Base-by-base conservation (phyloP, 495 filamentous ascomycete genomes). In the Penicillium taxi region DNA sequence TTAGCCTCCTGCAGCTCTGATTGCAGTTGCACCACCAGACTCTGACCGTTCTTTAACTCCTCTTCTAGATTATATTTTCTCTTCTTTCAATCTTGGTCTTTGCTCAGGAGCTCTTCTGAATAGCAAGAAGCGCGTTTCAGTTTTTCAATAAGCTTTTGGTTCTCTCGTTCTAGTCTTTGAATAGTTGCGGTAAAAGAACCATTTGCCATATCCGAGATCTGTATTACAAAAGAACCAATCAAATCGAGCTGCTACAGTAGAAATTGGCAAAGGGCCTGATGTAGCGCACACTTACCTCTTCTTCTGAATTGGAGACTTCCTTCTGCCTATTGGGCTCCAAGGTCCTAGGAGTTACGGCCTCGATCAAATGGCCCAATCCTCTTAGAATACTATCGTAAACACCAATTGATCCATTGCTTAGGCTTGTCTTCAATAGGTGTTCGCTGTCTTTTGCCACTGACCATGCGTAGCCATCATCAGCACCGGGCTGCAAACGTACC, bases 401-500 rank as follows among this genome's bases (percentile, higher is more conserved):
- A 7, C 37, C 29, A 4, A 32, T 9, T 5, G 37, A 32, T 12
- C 21, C 27, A 18, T 22, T 7, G 26, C 26, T 30, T 3, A 37
- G 27, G 13, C 9, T 25, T 9, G 26, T 37, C 9, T 26, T 19
- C 16, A 45, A 20, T 22, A 45, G 35, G 15, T 32, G 20, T 27
- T 35, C 21, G 22, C 37, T 33, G 11, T 36, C 23, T 7, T 36
- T 32, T n/a, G 42, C 25, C 6, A 27, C 36, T 14, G 42, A 45
- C 42, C 42, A 45, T n/a, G 42, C 42, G 18, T 45, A 45, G 36
- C 42, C 42, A 28, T 45, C 42, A 12, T 35, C 26, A 6, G 28
- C 14, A 6, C 34, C 37, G 6, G 41, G 41, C 21, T 43, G 41
- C 6, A 43, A 18, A 14, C 41, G 41, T 5, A 43, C 41, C 15